Conservation (phyloP, 2,329 filamentous ascomycete genomes). For the Xylariomycetidae sp. region DNA sequence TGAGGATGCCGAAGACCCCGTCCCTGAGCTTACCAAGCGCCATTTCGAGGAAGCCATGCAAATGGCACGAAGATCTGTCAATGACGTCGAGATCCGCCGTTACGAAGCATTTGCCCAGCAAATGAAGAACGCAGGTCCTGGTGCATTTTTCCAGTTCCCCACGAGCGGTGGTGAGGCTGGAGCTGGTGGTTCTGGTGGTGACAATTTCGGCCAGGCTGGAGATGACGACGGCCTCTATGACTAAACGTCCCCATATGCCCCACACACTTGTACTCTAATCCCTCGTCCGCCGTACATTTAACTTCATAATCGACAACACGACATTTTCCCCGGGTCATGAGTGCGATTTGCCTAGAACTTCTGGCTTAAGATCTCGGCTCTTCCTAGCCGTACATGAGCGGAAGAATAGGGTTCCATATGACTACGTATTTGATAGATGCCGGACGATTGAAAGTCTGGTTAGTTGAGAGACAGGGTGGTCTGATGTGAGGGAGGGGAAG, state of each 20-base stretch:
- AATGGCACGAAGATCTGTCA: slow-evolving; percentile 87
- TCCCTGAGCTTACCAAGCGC: slow-evolving; percentile 89
- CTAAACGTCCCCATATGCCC: too few species aligned
- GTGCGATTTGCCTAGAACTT: too few species aligned
- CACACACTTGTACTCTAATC: slow-evolving; percentile 46
- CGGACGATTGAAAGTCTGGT: too few species aligned
- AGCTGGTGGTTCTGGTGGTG: slow-evolving; percentile 58
- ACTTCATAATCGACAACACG: too few species aligned
- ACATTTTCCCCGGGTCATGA: too few species aligned
- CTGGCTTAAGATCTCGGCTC: too few species aligned
- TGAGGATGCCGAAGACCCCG: slow-evolving; percentile 83
- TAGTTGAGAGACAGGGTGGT: too few species aligned
- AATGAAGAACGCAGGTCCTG: slow-evolving; percentile 96
- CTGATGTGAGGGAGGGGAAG: too few species aligned
- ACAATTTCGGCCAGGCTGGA: slow-evolving; percentile 76
- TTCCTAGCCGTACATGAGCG: too few species aligned
- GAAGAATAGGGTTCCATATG: too few species aligned
- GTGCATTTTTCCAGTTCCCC: slow-evolving; percentile 98
- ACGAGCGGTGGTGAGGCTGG: slow-evolving; percentile 68
- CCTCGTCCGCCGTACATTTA: too few species aligned
- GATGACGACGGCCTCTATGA: slow-evolving; percentile 98
- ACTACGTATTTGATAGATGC: too few species aligned
- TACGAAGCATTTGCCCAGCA: slow-evolving; percentile 98
- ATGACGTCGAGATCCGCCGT: slow-evolving; percentile 92
- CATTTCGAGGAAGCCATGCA: slow-evolving; percentile 99